Percentiles rank a stretch among this genome's conserved stretches.
These are phyloP conservation scores for Gossypium rotundifolium DNA, from an alignment of 345 rosid species.

Conservation along the genomic window DNA sequence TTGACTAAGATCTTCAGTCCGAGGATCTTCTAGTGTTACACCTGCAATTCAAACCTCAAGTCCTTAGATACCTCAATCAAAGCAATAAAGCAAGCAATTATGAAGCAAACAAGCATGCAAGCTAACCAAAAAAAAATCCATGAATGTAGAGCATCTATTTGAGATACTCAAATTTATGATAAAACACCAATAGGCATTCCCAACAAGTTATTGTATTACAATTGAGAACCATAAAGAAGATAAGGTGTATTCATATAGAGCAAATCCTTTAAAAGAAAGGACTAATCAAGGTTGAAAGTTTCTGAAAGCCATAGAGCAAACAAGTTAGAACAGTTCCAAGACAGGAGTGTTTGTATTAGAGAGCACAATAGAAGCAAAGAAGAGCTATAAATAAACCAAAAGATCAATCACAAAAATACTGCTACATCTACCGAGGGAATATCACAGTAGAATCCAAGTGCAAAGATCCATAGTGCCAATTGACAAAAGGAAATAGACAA, in stretches of 20 bases:
- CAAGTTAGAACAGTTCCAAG: neutral
- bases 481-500: neutral
- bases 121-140: neutral
- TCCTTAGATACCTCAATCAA: slow-evolving; percentile 2
- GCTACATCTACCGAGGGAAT: neutral
- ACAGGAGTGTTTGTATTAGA: neutral
- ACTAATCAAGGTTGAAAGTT: neutral
- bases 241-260: neutral
- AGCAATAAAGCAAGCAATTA: neutral
- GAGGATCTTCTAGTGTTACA: slow-evolving; percentile 92
- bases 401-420: neutral
- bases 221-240: neutral
- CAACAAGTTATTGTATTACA: neutral
- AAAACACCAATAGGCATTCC: neutral
- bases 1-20: slow-evolving; percentile 98
- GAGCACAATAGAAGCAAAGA: neutral
- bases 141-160: neutral
- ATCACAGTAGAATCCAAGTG: neutral
- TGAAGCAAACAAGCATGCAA: neutral
- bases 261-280: neutral
- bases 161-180: neutral
- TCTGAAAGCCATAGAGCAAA: neutral
- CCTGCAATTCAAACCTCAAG: slow-evolving; percentile 45
- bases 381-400: neutral
- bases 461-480: neutral